Evolutionary conservation across 495 filamentous ascomycete genomes (phyloP).

Genomic region (Daldinia concentrica): DNA sequence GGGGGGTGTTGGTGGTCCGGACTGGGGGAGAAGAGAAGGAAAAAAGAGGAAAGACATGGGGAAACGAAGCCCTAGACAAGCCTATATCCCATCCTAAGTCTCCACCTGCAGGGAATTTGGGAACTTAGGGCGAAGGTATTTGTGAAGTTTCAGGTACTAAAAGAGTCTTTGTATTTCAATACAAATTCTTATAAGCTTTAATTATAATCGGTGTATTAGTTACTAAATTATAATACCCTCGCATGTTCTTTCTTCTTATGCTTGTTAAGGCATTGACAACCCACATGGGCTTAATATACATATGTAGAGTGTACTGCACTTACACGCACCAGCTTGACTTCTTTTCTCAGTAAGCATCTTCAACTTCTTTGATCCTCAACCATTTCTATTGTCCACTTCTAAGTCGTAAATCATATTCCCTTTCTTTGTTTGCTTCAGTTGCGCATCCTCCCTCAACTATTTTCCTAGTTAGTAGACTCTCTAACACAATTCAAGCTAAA

Average conservation of each 20-base stretch:
- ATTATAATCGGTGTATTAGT: slow-evolving; percentile 9
- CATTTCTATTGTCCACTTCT: not conserved
- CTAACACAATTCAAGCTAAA: not conserved
- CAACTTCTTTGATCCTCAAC: slow-evolving; percentile 1
- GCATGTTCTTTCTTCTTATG: slow-evolving; percentile 22
- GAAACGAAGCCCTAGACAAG: slow-evolving; percentile 30
- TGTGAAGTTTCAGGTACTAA: slow-evolving; percentile 27
- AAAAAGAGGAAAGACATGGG: slow-evolving; percentile 18
- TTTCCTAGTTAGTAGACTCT: not conserved
- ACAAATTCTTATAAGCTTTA: not conserved
- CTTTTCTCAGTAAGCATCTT: slow-evolving; percentile 9
- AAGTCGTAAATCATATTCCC: not conserved
- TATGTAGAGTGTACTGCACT: not conserved
- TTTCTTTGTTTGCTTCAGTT: not conserved
- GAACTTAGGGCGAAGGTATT: slow-evolving; percentile 23
- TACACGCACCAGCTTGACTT: slow-evolving; percentile 1
- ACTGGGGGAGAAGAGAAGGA: slow-evolving; percentile 7
- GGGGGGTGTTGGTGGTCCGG: slow-evolving; percentile 17
- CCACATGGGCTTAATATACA: not conserved
- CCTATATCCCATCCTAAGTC: slow-evolving; percentile 12
- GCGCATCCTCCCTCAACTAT: not conserved
- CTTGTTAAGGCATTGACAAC: slow-evolving; percentile 1
- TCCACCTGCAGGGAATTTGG: slow-evolving; percentile 23
- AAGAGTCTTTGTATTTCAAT: not conserved
- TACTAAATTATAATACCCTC: slow-evolving; percentile 5